Base-by-base conservation (phyloP, 208 protist species). In the Angomonas desouzai region DNA sequence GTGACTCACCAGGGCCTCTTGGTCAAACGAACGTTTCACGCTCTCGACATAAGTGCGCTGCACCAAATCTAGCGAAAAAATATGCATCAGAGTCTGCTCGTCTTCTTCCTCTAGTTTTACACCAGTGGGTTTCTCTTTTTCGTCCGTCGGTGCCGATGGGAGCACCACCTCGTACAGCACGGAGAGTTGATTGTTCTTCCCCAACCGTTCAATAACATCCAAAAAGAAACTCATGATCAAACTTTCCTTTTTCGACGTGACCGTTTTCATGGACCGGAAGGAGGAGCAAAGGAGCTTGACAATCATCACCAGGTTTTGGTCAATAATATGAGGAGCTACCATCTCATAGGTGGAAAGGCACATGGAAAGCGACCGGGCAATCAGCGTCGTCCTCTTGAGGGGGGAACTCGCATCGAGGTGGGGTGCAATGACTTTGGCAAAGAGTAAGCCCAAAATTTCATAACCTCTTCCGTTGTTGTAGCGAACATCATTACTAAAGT, bases 401-500 rank as follows among this genome's bases (percentile, higher is more conserved):
- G 28, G 23, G 16, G 25, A 23, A 30, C 33, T 43, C 30, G 22
- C 33, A 45, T 87, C 77, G 16, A 96, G 67, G 60, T 86, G 74
- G 23, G 90, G 90, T 11, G 89, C 66, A 18, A 96, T 74, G 2
- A 90, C 87, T 40, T 84, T 85, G 2, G 90, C 84, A 45, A 96
- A 96, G 27, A 96, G 70, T 49, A 96, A 47, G 2, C 84, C 90
- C 11, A 96, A 81, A 6, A 77, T 77, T 66, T 96, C 87, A 70
- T 92, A 96, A 27, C 90, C 90, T 28, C 91, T 70, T 7, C 90
- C 90, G 28, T 85, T 83, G 64, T 96, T 96, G 75, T 90, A 96
- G 23, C 86, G 90, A 10, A 93, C 57, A 45, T 96, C 90, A 13
- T 87, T 40, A 25, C 72, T 72, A 11, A 88, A 64, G 56, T 85